Evolutionary conservation across 1,284 basidiomycete species (phyloP), one percentile per base, ranked within the genome.

Genomic region (Omphalotus olearius): DNA sequence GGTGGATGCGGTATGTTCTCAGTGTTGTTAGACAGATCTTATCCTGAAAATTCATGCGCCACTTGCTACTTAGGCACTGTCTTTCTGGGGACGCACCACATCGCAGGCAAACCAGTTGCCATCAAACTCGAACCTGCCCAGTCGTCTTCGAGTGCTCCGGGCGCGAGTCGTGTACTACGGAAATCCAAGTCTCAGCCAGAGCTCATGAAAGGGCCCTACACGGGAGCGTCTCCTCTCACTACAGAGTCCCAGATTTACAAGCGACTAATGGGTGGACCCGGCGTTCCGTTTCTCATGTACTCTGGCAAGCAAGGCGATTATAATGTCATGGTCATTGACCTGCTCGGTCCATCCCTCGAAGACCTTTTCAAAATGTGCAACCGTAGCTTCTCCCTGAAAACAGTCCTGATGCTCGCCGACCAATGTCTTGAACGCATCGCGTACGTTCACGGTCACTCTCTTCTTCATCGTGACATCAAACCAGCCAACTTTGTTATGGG

Each of bases 321-420:
- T 75, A 95, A 97, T 63, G 93, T 95, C 59, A 92, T 98, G 91
- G 91, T 97, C 62, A 86, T 97, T 63, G 95, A 97, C 76, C 80
- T 97, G 39, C 82, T 98, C 50, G 94, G 94, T 0, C 92, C 94
- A 4, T 93, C 89, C 7, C 78, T 97, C 52, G 94, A 98, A 66
- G 93, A 97, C 68, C 80, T 96, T 49, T 97, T 97, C 82, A 92
- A 94, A 72, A 89, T 91, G 69, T 97, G 93, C 75, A 93, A 93
- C 73, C 82, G 90, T 54, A 88, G 90, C 62, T 97, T 97, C 67
- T 86, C 84, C 4, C 77, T 97, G 64, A 97, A 96, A 78, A 97
- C 94, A 1, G 92, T 96, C 14, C 78, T 97, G 16, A 79, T 95
- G 51, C 79, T 97, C 25, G 88, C 93, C 54, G 94, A 96, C 71